Conservation (phyloP, 2,329 filamentous ascomycete genomes). For the Tolypocladium album region DNA sequence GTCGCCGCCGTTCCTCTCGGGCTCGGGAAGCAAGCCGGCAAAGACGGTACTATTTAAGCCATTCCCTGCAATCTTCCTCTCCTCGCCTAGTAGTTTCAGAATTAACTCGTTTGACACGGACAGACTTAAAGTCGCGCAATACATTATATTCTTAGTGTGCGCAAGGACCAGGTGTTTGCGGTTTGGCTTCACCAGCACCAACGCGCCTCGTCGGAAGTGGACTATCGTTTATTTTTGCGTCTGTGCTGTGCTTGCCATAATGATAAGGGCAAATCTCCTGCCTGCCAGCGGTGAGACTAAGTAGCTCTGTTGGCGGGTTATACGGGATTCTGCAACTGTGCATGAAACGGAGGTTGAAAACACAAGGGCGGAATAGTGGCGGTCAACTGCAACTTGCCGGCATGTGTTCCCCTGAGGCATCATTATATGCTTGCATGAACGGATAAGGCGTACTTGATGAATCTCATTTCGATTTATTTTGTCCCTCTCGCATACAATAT, state of each 20-base stretch:
- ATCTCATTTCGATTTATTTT: constrained; percentile 7
- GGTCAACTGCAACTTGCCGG: not conserved
- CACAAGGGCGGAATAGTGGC: too few relatives aligned
- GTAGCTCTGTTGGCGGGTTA: too few relatives aligned
- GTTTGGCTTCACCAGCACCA: not conserved
- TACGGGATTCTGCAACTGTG: too few relatives aligned
- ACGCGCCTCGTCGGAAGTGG: not conserved
- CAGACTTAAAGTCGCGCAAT: not conserved
- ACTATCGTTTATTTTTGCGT: not conserved
- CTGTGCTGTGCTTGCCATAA: too few relatives aligned
- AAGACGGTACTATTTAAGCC: too few relatives aligned
- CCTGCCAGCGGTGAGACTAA: too few relatives aligned
- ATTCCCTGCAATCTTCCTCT: too few relatives aligned
- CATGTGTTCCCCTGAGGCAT: not conserved
- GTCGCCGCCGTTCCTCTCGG: not conserved
- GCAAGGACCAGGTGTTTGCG: not conserved
- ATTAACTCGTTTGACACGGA: not conserved
- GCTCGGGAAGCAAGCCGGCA: not conserved
- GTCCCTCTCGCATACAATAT: constrained; percentile 2
- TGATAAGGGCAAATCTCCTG: too few relatives aligned
- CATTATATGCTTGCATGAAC: not conserved
- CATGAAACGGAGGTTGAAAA: too few relatives aligned
- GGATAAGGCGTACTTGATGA: not conserved
- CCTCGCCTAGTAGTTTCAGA: not conserved
- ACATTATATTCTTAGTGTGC: not conserved